Base-by-base conservation (phyloP, 1,139 yeast genomes). In the Sugiyamaella paludigena region DNA sequence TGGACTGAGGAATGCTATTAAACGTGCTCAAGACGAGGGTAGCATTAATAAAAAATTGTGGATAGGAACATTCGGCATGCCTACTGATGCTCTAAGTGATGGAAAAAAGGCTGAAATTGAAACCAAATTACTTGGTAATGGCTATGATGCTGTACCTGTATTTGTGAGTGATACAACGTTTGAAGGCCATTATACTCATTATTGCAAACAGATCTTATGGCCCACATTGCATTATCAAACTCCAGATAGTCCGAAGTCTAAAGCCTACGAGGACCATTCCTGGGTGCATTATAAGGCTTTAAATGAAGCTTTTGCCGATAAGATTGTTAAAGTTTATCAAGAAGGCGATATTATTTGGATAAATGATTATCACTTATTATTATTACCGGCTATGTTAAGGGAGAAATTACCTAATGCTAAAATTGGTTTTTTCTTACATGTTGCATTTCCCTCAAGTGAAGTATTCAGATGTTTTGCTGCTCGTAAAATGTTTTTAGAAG, bases 191-290 rank as follows among this genome's bases (percentile, higher is more conserved):
- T 92, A 92, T 68, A 80, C 80, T 51, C 87, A 88, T 43, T 92
- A 85, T 64, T 91, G 97, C 66, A 92, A 92, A 65, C 95, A 89
- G 62, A 87, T 92, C 40, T 73, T 92, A 55, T 92, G 98, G 98
- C 98, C 98, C 27, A 87, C 97, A 1, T 75, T 94, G 56, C 98
- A 92, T 64, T 94, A 92, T 65, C 96, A 92, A 66, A 88, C 91
- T 39, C 98, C 98, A 0, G 98, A 92, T 66, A 84, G 89, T 61
- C 95, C 97, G 44, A 87, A 86, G 59, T 84, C 95, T 1, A 89
- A 89, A 66, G 96, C 96, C 0, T 92, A 91, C 67, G 96, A 91
- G 66, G 97, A 88, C 56, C 95, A 89, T 65, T 87, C 96, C 0
- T 92, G 97, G 96, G 81, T 81, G 36, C 84, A 85, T 61, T 92